Base-by-base conservation (phyloP, 75 land plant species). In the Sequoia sempervirens region DNA sequence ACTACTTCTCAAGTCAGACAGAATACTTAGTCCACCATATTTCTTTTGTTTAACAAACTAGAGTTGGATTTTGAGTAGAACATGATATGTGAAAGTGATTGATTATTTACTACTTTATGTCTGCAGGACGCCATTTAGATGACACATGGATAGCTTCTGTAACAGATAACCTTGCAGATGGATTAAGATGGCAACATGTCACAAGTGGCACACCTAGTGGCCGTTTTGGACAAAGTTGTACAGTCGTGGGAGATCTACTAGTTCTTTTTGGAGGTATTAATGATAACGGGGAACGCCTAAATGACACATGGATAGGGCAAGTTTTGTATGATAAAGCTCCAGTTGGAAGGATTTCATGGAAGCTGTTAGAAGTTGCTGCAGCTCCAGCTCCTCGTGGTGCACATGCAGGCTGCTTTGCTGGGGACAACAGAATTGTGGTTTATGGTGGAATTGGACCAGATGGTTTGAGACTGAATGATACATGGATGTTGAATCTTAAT, bases 211-310 rank as follows among this genome's bases (percentile, higher is more conserved):
- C 80, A 17, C 99, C 99, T 61, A 89, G 88, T 68, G 99, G 98
- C 4, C 88, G 99, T 17, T 97, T 97, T 87, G 98, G 98, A 28
- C 99, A 97, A 37, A 92, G 92, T 47, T 93, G 92, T 83, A 92
- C 89, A 43, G 90, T 89, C 14, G 85, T 94, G 32, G 89, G 87
- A 23, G 91, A 96, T 79, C 40, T 79, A 45, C 92, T 97, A 58
- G 91, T 97, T 68, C 90, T 97, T 43, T 97, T 96, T 84, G 98
- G 99, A 47, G 99, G 98, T 26, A 97, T 97, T 76, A 92, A 92
- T 81, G 99, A 97, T 86, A 82, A 84, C 38, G 98, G 99, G 9
- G 84, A 83, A 17, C 95, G 96, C n/a, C 96, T 89, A 50, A 92
- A 91, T 91, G 99, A 97, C 83, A 93, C 98, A 83, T 97, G 98